Base-by-base conservation (phyloP, 192 early-diverging fungal species). In the Coemansia sp. region DNA sequence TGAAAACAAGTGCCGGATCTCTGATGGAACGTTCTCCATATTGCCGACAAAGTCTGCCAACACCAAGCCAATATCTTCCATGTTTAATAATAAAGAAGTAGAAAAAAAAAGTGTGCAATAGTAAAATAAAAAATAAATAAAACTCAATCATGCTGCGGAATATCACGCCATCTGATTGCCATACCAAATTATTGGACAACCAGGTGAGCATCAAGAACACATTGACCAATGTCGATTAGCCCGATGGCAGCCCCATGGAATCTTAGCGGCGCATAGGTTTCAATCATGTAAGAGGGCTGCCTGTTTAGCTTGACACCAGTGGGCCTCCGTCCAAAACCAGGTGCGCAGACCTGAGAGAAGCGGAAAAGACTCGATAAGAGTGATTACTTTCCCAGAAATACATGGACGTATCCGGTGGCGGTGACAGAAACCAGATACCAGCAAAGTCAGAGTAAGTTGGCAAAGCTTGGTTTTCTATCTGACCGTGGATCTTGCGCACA, bases 21-120 rank as follows among this genome's bases (percentile, higher is more conserved):
- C 81, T 0, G 81, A 79, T 1, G 81, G 81, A 44, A 83, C 73
- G 46, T 78, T 83, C 13, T 79, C 81, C 67, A 83, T 60, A 62
- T 75, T 83, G 61, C 76, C 67, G 70, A 83, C 81, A 83, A 83
- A 75, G 57, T 83, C 81, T 0, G 77, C 81, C 13, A 83, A 48
- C 36, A 68, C 81, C 3, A 83, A 64, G 9, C 81, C 81, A 51
- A 83, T 79, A 11, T 83, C 81, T 41, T 83, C 81, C 81, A 83
- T 79, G 48, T 31, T 51, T 66, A 44, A 44, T 27, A 27, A 34
- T 48, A 24, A 41, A 27, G 35, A 59, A 56, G 39, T 42, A 66
- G 24, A 35, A 11, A 40, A 48, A 66, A 16, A 42, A 64, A 45
- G 29, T 8, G 41, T 42, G 3, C 8, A 45, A 63, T 41, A 45